These are phyloP conservation scores for Neurospora sp. DNA, from an alignment of 495 filamentous ascomycete species.

Conservation along the genomic window DNA sequence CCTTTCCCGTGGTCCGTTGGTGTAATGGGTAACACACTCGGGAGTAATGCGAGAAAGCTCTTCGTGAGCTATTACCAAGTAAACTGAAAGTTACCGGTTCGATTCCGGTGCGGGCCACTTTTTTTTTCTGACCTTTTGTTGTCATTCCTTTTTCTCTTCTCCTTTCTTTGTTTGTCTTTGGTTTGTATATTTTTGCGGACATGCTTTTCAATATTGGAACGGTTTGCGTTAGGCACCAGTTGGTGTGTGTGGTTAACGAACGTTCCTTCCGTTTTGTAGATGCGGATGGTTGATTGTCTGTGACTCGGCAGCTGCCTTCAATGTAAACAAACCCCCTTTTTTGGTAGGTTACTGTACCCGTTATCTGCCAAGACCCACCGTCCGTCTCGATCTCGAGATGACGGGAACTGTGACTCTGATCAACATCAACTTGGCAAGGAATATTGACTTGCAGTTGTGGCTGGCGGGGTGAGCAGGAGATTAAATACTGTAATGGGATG, in stretches of 20 bases:
- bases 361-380: neutral
- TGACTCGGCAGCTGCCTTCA: too few relatives aligned
- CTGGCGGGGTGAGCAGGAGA: neutral
- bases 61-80: neutral
- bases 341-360: neutral
- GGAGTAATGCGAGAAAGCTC: neutral
- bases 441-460: neutral
- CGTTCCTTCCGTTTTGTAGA: too few relatives aligned
- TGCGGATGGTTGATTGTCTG: too few relatives aligned
- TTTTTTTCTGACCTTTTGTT: neutral
- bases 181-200: too few relatives aligned
- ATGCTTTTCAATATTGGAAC: too few relatives aligned
- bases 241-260: too few relatives aligned
- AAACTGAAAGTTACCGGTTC: neutral
- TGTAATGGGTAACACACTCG: neutral
- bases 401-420: neutral
- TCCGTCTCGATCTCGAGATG: neutral
- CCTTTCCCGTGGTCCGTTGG: neutral
- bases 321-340: neutral
- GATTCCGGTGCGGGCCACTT: neutral
- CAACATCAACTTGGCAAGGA: neutral
- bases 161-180: too few relatives aligned
- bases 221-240: too few relatives aligned
- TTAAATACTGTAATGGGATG: neutral
- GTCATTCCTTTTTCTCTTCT: too few relatives aligned